phyloP scores from a whole-genome alignment of 148 eudicot genomes.

The Nyssa sinensis region DNA sequence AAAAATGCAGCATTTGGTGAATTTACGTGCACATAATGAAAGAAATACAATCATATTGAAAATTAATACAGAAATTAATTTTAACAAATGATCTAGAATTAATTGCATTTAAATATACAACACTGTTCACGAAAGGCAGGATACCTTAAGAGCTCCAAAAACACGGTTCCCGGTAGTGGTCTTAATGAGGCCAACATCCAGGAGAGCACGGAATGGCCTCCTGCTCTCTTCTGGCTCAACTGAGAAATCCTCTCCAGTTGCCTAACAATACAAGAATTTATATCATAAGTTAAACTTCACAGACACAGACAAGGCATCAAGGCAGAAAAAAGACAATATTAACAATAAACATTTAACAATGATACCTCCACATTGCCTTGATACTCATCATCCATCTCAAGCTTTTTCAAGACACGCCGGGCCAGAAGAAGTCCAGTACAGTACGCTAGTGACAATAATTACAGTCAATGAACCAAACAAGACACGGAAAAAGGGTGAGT shows the following conservation, averaged over 20 bases:
- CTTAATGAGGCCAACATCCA: constrained; percentile 80
- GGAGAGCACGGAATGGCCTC: constrained; percentile 87
- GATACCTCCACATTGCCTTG: constrained; percentile 78
- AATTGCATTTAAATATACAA: not conserved
- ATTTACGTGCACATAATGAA: not conserved
- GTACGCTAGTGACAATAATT: constrained; percentile 41
- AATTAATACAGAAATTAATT: not conserved
- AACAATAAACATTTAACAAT: not conserved
- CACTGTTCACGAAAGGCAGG: not conserved
- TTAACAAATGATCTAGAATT: not conserved
- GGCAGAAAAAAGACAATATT: not conserved
- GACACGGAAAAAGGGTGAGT: not conserved
- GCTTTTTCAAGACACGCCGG: constrained; percentile 58
- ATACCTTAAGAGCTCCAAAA: constrained; percentile 89
- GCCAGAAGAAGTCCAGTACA: constrained; percentile 81
- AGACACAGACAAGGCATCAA: not conserved
- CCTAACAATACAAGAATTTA: constrained; percentile 31
- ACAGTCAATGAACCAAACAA: not conserved
- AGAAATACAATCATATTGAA: not conserved
- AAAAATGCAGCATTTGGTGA: not conserved
- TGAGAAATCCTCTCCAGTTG: constrained; percentile 80
- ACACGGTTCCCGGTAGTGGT: constrained; percentile 89
- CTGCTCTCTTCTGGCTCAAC: constrained; percentile 76
- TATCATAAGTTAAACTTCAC: not conserved
- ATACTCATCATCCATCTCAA: constrained; percentile 70